phyloP scores from a whole-genome alignment of 176 grass and related monocot genomes.

The Eragrostis curvula region DNA sequence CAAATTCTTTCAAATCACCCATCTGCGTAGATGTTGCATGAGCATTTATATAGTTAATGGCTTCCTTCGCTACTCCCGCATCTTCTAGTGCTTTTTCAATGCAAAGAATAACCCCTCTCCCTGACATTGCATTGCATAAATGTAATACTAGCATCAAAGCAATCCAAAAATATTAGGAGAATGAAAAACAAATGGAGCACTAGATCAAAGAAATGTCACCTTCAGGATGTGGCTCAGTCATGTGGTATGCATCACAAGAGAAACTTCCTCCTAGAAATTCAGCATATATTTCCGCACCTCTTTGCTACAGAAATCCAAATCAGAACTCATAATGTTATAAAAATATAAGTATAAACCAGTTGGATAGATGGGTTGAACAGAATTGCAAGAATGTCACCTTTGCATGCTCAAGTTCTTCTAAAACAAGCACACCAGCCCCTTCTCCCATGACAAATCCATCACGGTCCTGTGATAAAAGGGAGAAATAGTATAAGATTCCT shows the following conservation, averaged over 20 bases:
- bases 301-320: conserved; percentile 60
- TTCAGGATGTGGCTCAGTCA: conserved; percentile 98
- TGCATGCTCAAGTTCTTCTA: conserved; percentile 99
- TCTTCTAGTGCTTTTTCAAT: conserved; percentile 89
- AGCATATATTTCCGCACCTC: conserved; percentile 95
- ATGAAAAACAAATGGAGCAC: conserved; percentile 24
- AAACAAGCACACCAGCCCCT: conserved; percentile 93
- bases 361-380: background rate
- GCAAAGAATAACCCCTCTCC: conserved; percentile 91
- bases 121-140: conserved; percentile 59
- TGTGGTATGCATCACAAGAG: conserved; percentile 98
- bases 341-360: conserved; percentile 27
- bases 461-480: conserved; percentile 62
- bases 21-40: conserved; percentile 94
- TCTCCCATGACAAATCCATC: conserved; percentile 99
- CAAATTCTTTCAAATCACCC: conserved; percentile 97
- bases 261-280: conserved; percentile 99
- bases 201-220: conserved; percentile 49
- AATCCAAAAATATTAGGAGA: conserved; percentile 17
- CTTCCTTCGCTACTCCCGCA: conserved; percentile 80
- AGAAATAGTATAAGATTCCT: conserved; percentile 3
- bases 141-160: conserved; percentile 28
- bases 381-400: conserved; percentile 53
- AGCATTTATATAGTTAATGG: conserved; percentile 96
- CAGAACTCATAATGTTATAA: conserved; percentile 20